These are phyloP conservation scores for Rhizopus delemar DNA, from an alignment of 371 early-diverging fungal genomes.

Conservation along the genomic window DNA sequence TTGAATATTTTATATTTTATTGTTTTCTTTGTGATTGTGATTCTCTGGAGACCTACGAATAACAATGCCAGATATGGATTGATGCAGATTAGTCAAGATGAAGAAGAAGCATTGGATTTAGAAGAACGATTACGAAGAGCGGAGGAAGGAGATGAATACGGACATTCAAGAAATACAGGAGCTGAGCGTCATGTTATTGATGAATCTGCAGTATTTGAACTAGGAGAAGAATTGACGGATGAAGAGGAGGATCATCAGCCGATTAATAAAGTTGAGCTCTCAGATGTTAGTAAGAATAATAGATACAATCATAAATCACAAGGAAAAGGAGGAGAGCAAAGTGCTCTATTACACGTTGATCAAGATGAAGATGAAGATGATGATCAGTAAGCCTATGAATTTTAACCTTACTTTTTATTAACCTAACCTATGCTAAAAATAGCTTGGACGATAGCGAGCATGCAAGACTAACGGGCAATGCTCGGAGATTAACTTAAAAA, in stretches of 20 bases:
- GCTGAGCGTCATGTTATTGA: constrained; percentile 34
- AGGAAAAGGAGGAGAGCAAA: constrained; percentile 26
- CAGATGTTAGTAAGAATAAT: constrained; percentile 10
- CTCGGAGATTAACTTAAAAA: constrained; percentile 18
- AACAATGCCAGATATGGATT: constrained; percentile 85
- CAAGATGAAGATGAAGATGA: constrained; percentile 41
- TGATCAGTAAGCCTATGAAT: constrained; percentile 30
- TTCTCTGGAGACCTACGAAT: constrained; percentile 91
- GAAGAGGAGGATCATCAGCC: constrained; percentile 42
- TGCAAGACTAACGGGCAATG: constrained; percentile 42
- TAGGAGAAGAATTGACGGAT: constrained; percentile 64
- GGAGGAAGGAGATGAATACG: constrained; percentile 51
- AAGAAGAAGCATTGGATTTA: constrained; percentile 60
- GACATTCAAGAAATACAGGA: constrained; percentile 8
- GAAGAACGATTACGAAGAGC: constrained; percentile 57
- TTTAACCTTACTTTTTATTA: constrained; percentile 1
- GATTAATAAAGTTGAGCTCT: constrained; percentile 19
- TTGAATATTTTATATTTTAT: constrained; percentile 79
- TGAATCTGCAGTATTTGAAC: constrained; percentile 63
- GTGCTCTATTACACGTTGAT: constrained; percentile 33
- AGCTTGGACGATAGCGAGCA: constrained; percentile 44
- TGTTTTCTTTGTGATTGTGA: constrained; percentile 74
- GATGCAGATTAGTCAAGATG: constrained; percentile 57
- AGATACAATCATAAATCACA: not conserved
- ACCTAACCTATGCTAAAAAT: not conserved